Conservation (phyloP, 2,329 filamentous ascomycete genomes). For the Dothidotthia symphoricarpi region DNA sequence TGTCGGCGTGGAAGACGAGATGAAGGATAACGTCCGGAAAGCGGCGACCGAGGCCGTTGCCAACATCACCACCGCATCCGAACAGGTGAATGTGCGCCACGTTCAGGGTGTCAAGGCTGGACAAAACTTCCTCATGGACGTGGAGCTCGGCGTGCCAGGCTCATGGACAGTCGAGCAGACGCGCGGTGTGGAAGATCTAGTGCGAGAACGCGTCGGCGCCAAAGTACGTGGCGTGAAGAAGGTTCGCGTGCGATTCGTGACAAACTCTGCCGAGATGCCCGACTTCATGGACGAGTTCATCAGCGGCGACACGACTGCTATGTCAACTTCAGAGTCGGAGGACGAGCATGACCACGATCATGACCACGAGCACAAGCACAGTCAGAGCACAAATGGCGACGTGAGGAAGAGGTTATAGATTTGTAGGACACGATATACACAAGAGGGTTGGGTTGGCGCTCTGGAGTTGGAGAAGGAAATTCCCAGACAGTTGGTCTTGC, state of each 20-base stretch:
- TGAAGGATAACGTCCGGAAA: conserved; percentile 69
- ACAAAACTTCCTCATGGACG: conserved; percentile 90
- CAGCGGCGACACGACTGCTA: conserved; percentile 27
- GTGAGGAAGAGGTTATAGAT: conserved; percentile 6
- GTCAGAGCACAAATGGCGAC: conserved; percentile 18
- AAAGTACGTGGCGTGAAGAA: conserved; percentile 82
- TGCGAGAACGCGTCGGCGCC: conserved; percentile 70
- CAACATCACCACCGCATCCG: conserved; percentile 48
- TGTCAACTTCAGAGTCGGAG: conserved; percentile 32
- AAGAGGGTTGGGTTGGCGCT: conserved; percentile 17
- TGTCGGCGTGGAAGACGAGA: conserved; percentile 79
- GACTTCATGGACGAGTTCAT: conserved; percentile 70
- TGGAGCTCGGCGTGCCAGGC: conserved; percentile 78
- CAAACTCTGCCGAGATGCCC: conserved; percentile 57
- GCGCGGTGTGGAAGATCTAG: conserved; percentile 66
- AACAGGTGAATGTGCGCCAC: conserved; percentile 68
- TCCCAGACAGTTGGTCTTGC: conserved; percentile 13
- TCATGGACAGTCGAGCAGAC: conserved; percentile 73
- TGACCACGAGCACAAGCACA: conserved; percentile 23
- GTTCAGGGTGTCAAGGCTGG: conserved; percentile 92
- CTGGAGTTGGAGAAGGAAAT: conserved; percentile 20
- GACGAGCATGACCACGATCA: conserved; percentile 31
- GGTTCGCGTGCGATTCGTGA: conserved; percentile 79
- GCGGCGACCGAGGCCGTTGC: conserved; percentile 50
- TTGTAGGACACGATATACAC: conserved; percentile 10